Evolutionary conservation across 2,329 filamentous ascomycete genomes (phyloP), one percentile per base, ranked within the genome.

Genomic region (Aureobasidium sp.): DNA sequence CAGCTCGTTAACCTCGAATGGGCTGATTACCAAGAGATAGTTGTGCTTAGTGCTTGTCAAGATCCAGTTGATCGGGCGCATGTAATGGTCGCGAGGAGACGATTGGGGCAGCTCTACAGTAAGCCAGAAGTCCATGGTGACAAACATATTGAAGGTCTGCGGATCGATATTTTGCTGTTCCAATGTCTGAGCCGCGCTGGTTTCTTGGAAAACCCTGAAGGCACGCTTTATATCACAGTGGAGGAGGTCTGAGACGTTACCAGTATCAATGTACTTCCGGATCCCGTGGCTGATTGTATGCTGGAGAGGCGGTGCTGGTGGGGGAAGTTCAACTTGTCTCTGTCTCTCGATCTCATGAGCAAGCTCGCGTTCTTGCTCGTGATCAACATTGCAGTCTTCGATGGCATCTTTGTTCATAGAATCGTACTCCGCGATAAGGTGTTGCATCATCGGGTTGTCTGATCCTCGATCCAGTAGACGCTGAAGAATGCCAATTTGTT

Each of bases 351-450:
- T 77, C 62, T 90, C 86, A 0, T 83, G 84, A 0, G 82, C 76
- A 0, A 90, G 73, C 63, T 89, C 87, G 0, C 86, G 77, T 67
- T 90, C 86, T 64, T 89, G 84, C 61, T 90, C 87, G 65, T 89
- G 84, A 2, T 81, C 73, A 0, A 88, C 70, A 0, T 74, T 72
- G 0, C 63, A 53, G 0, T 73, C 66, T 0, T 68, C 64, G 27
- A 76, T 65, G 2, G 66, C 57, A 43, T 68, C 62, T 5, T 70
- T 68, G 3, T 66, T 61, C 42, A 72, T 71, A 1, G 67, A 64
- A 7, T 57, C 62, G 19, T 51, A 60, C 65, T 72, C 29, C 6
- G 4, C 0, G 11, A 61, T 4, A 5, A 61, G 37, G 17, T 47
- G 29, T 13, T 54, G 31, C 53, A 53, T 58, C 7, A 25, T 31